Conservation (phyloP, 352 stramenopile species). For the Phytophthora pinifolia region DNA sequence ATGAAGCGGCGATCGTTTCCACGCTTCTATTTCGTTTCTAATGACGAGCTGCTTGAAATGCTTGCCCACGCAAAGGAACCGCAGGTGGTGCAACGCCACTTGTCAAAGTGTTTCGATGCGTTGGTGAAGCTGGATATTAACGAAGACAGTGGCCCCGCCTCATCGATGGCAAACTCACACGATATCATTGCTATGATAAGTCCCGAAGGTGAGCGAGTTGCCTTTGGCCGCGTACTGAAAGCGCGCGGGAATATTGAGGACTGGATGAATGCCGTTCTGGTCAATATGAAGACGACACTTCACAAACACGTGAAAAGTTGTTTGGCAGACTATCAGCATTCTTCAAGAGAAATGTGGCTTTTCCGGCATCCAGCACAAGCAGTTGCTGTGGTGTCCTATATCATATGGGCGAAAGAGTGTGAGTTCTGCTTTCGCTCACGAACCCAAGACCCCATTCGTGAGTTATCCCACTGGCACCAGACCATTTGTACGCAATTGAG, state of each 20-base stretch:
- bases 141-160: constrained; percentile 30
- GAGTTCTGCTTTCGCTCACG: constrained; percentile 59
- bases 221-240: constrained; percentile 77
- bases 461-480: constrained; percentile 63
- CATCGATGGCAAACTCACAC: constrained; percentile 21
- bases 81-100: constrained; percentile 72
- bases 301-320: constrained; percentile 75
- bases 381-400: constrained; percentile 90
- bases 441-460: constrained; percentile 50
- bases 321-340: constrained; percentile 88
- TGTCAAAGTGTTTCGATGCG: constrained; percentile 87
- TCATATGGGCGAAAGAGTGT: constrained; percentile 78
- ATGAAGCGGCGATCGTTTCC: constrained; percentile 85
- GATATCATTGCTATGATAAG: constrained; percentile 84
- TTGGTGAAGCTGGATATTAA: constrained; percentile 78
- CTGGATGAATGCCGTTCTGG: constrained; percentile 75
- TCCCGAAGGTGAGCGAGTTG: constrained; percentile 74
- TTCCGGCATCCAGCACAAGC: constrained; percentile 90
- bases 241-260: constrained; percentile 87
- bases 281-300: constrained; percentile 73
- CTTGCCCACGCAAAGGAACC: constrained; percentile 80
- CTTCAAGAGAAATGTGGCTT: constrained; percentile 78
- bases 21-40: constrained; percentile 89
- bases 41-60: constrained; percentile 87
- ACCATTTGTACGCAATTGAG: constrained; percentile 67